Evolutionary conservation across 352 stramenopile genomes (phyloP).

Genomic region (Pythium inflatum): DNA sequence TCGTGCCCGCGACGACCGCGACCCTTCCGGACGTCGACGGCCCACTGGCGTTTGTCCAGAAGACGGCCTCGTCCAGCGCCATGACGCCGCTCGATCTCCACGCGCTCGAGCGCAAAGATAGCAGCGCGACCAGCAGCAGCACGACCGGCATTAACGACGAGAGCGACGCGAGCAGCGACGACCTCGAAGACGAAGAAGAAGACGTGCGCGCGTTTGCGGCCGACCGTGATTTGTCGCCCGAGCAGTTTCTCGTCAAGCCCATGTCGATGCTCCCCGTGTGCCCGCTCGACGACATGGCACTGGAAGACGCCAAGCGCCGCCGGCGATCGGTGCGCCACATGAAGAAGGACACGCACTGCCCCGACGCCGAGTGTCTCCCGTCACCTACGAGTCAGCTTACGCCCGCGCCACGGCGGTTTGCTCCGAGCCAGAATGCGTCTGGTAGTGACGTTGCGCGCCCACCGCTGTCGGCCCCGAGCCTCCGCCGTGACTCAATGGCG

Average conservation of each 20-base stretch:
- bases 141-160: conserved; percentile 38
- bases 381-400: conserved; percentile 44
- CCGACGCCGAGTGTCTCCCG: conserved; percentile 67
- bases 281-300: conserved; percentile 69
- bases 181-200: conserved; percentile 36
- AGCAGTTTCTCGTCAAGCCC: conserved; percentile 64
- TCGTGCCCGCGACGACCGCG: conserved; percentile 4
- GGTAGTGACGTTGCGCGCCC: conserved; percentile 25
- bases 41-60: neutral
- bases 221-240: conserved; percentile 26
- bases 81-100: conserved; percentile 25
- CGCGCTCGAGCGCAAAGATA: conserved; percentile 33
- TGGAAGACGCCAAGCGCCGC: conserved; percentile 81
- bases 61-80: neutral
- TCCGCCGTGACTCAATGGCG: conserved; percentile 80
- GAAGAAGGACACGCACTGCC: conserved; percentile 49
- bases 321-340: conserved; percentile 46
- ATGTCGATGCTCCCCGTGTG: conserved; percentile 78
- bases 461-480: conserved; percentile 35
- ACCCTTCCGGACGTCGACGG: conserved; percentile 21
- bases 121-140: conserved; percentile 33
- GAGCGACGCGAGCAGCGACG: conserved; percentile 37
- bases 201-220: conserved; percentile 35
- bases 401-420: conserved; percentile 23
- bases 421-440: conserved; percentile 13